A percentile compares a stretch with the other conserved stretches of the same genome.
These are phyloP conservation scores for Gossypium ekmanianum DNA, from an alignment of 345 rosid genomes.

Conservation along the genomic window DNA sequence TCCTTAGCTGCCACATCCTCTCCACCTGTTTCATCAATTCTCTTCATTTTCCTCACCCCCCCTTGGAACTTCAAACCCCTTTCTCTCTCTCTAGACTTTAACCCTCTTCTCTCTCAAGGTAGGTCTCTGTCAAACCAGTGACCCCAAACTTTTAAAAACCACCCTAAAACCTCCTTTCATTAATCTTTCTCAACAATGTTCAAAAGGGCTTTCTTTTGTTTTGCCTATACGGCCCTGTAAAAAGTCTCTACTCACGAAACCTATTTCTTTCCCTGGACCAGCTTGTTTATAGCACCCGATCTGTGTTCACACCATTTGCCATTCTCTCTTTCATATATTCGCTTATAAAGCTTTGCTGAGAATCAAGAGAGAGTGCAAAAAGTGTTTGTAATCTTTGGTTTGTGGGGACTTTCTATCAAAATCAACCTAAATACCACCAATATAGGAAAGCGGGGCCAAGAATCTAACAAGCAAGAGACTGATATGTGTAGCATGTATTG, in stretches of 20 bases:
- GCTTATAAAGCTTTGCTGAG: conserved; percentile 12
- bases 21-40: conserved; percentile 30
- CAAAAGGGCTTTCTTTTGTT: not conserved
- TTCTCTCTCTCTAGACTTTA: conserved; percentile 6
- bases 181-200: not conserved
- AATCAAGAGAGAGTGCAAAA: not conserved
- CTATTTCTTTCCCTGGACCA: not conserved
- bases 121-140: conserved; percentile 5
- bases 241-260: not conserved
- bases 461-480: not conserved
- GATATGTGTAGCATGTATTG: not conserved
- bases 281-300: not conserved
- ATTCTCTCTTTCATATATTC: not conserved
- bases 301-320: not conserved
- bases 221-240: not conserved
- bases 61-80: conserved; percentile 8
- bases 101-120: not conserved
- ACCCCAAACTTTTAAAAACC: conserved; percentile 9
- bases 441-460: conserved; percentile 7
- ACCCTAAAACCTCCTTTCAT: not conserved
- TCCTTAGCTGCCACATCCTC: conserved; percentile 47
- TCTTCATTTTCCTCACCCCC: conserved; percentile 20
- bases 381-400: not conserved
- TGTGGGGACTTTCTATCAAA: conserved; percentile 17
- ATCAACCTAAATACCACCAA: conserved; percentile 2